Evolutionary conservation across 2,329 filamentous ascomycete species (phyloP).

Genomic region (Cytospora piceicola): DNA sequence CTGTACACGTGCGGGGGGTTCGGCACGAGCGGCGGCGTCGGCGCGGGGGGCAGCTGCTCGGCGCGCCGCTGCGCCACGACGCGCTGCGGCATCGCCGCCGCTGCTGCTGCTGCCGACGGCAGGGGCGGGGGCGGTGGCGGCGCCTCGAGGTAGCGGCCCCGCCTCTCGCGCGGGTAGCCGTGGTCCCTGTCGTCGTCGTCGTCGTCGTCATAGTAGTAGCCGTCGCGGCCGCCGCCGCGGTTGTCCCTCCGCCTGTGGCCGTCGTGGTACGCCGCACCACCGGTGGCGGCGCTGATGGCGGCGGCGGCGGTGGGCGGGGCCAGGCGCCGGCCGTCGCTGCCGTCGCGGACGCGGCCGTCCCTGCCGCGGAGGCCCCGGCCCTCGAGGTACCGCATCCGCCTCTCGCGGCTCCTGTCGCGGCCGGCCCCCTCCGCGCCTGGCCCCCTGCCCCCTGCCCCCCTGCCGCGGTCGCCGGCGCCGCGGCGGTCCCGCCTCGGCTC

Average conservation of each 20-base stretch:
- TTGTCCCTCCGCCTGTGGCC: constrained; percentile 10
- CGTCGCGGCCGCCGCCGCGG: constrained; percentile 7
- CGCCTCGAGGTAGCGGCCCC: constrained; percentile 14
- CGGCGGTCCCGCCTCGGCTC: constrained; percentile 26
- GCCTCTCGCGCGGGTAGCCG: constrained; percentile 20
- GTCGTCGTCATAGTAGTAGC: constrained; percentile 9
- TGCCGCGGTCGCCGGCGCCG: neutral
- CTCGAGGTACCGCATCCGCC: constrained; percentile 19
- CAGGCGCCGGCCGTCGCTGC: neutral
- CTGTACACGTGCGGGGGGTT: constrained; percentile 13
- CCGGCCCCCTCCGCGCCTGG: neutral
- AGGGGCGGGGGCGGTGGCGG: neutral
- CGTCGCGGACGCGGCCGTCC: neutral
- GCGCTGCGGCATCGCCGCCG: no score
- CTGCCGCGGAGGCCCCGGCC: constrained; percentile 11
- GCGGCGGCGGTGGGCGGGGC: constrained; percentile 6
- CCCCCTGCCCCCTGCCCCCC: neutral
- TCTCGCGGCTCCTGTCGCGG: constrained; percentile 21
- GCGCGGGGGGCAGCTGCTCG: constrained; percentile 1
- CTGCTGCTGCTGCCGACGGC: neutral
- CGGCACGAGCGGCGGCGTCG: constrained; percentile 13
- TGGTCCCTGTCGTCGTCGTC: constrained; percentile 2
- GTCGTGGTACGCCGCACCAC: constrained; percentile 11
- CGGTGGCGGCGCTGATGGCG: constrained; percentile 6
- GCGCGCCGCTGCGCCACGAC: constrained; percentile 9